Percentiles rank a stretch among this genome's conserved stretches.
These are phyloP conservation scores for Yamadazyma diddensiae DNA, from an alignment of 1,139 yeast species.

Conservation along the genomic window DNA sequence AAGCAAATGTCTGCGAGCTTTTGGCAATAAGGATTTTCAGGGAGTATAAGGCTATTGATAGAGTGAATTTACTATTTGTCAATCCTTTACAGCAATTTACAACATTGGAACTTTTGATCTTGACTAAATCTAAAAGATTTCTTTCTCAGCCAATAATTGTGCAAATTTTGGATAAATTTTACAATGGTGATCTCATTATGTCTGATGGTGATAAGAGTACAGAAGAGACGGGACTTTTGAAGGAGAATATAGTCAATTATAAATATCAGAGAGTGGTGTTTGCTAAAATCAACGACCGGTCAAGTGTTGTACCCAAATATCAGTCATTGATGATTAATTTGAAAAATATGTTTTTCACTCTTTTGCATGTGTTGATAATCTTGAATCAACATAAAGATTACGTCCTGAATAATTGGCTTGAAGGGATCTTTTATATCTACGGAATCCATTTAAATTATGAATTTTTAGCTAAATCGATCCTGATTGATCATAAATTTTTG, in stretches of 20 bases:
- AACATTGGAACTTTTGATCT: slow-evolving; percentile 53
- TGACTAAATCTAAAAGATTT: slow-evolving; percentile 53
- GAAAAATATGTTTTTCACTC: slow-evolving; percentile 30
- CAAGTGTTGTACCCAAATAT: slow-evolving; percentile 41
- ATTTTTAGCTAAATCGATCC: slow-evolving; percentile 34
- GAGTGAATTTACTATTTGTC: slow-evolving; percentile 42
- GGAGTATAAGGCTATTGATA: slow-evolving; percentile 44
- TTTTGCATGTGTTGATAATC: slow-evolving; percentile 32
- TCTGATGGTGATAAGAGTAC: slow-evolving; percentile 23
- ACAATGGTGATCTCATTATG: slow-evolving; percentile 48
- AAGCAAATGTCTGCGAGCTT: slow-evolving; percentile 55
- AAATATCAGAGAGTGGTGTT: slow-evolving; percentile 30
- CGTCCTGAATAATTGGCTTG: slow-evolving; percentile 14
- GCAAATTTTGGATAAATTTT: slow-evolving; percentile 48
- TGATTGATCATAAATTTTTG: slow-evolving; percentile 40
- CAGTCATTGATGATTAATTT: slow-evolving; percentile 42
- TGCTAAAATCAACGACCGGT: slow-evolving; percentile 26
- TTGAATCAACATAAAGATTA: slow-evolving; percentile 21
- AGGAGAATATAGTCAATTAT: slow-evolving; percentile 32
- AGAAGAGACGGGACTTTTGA: slow-evolving; percentile 25
- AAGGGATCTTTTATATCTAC: slow-evolving; percentile 31
- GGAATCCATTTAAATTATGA: slow-evolving; percentile 39
- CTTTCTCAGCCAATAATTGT: slow-evolving; percentile 56
- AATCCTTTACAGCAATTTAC: slow-evolving; percentile 46
- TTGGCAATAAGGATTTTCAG: slow-evolving; percentile 51